phyloP scores from a whole-genome alignment of 1,284 basidiomycete genomes.

The Ustilago trichophora region DNA sequence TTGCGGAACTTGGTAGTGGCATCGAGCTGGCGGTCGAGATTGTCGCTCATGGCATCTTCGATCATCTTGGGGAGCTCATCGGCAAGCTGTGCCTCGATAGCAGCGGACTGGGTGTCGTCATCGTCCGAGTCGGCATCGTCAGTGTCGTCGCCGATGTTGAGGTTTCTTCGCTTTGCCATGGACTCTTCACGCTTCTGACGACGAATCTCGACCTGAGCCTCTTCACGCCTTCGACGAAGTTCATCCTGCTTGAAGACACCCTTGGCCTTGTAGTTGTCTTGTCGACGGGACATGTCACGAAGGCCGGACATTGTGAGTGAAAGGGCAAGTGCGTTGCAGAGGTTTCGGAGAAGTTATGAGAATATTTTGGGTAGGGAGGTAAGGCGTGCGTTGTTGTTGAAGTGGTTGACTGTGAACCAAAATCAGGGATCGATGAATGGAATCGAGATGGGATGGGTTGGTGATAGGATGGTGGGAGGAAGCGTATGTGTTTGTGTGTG shows the following conservation, averaged over 20 bases:
- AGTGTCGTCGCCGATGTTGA: constrained; percentile 56
- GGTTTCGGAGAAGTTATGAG: no score
- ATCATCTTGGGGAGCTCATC: constrained; percentile 84
- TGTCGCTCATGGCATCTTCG: constrained; percentile 87
- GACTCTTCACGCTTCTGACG: constrained; percentile 66
- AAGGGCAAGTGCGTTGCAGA: neutral
- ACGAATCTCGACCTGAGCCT: constrained; percentile 66
- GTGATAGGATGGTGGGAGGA: neutral
- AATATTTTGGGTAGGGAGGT: no score
- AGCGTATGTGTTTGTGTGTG: neutral
- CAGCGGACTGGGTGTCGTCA: constrained; percentile 52
- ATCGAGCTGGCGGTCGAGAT: constrained; percentile 89
- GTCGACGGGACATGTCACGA: constrained; percentile 61
- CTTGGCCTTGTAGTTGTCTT: constrained; percentile 65
- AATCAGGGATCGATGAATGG: no score
- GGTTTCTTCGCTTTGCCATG: constrained; percentile 66
- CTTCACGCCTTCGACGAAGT: constrained; percentile 63
- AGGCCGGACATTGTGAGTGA: constrained; percentile 51
- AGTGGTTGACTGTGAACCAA: no score
- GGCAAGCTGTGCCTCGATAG: constrained; percentile 73
- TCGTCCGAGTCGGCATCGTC: constrained; percentile 64
- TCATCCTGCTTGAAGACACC: constrained; percentile 66
- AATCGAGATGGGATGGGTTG: no score
- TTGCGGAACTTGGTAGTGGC: constrained; percentile 96
- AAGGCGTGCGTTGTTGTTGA: no score